Percentiles rank a stretch among this genome's conserved stretches.
These are phyloP conservation scores for Debaryomyces tyrocola DNA, from an alignment of 805 yeast genomes.

Conservation along the genomic window DNA sequence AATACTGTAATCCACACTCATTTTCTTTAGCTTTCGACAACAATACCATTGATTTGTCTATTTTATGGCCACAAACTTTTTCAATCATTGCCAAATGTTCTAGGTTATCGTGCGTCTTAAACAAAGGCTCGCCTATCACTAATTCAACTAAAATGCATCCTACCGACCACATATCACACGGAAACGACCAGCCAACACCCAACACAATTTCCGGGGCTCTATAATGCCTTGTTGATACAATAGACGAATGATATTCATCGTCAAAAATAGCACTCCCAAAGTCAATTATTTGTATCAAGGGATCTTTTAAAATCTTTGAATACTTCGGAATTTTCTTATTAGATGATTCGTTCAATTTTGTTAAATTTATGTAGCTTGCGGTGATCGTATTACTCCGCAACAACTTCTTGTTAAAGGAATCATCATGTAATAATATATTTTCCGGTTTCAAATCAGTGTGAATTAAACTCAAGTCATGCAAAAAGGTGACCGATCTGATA, in stretches of 20 bases:
- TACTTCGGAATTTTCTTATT: constrained; percentile 29
- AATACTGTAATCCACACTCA: constrained; percentile 42
- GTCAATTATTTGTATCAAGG: constrained; percentile 86
- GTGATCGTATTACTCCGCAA: constrained; percentile 33
- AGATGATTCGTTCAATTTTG: constrained; percentile 10
- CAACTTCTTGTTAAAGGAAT: constrained; percentile 41
- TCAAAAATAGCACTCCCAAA: constrained; percentile 96
- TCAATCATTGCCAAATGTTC: constrained; percentile 97
- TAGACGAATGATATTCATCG: constrained; percentile 89
- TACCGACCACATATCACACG: constrained; percentile 96
- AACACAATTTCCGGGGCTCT: constrained; percentile 95
- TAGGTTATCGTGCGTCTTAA: constrained; percentile 90
- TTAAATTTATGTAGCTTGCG: constrained; percentile 29
- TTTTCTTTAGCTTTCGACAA: constrained; percentile 33
- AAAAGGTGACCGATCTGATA: constrained; percentile 77
- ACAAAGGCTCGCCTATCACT: constrained; percentile 90
- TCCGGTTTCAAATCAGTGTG: constrained; percentile 98
- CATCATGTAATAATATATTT: constrained; percentile 72
- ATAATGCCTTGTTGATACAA: constrained; percentile 94
- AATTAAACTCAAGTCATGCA: constrained; percentile 85
- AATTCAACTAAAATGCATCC: constrained; percentile 93
- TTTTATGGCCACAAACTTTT: constrained; percentile 58
- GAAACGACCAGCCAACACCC: constrained; percentile 95
- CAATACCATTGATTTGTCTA: constrained; percentile 45
- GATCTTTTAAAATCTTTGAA: constrained; percentile 62